Conservation (phyloP, 2,329 filamentous ascomycete species). For the Nothomitra cinnamomea region DNA sequence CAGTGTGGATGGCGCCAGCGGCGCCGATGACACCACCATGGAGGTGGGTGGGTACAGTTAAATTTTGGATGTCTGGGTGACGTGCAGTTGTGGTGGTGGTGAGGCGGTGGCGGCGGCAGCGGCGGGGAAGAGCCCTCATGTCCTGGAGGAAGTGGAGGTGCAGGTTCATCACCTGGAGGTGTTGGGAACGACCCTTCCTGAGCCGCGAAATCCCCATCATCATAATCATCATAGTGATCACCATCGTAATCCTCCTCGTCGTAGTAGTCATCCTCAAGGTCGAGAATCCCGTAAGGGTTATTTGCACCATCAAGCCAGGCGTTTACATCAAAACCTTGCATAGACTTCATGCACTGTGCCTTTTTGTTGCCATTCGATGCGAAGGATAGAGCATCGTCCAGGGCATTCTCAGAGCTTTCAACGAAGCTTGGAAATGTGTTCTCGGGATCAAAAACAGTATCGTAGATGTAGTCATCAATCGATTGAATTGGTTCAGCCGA, state of each 20-base stretch:
- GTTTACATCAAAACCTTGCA: constrained; percentile 22
- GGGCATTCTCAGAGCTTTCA: constrained; percentile 18
- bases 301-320: constrained; percentile 24
- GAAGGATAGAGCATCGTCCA: constrained; percentile 25
- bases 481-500: constrained; percentile 9
- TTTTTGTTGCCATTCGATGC: constrained; percentile 14
- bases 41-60: no score
- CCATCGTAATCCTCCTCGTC: background rate
- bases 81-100: background rate
- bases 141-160: no score
- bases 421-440: constrained; percentile 12
- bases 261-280: background rate
- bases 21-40: no score
- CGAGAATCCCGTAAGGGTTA: background rate
- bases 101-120: background rate
- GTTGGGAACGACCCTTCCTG: no score
- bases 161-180: no score
- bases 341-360: constrained; percentile 17
- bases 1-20: background rate
- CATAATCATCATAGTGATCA: no score
- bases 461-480: constrained; percentile 5
- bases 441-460: constrained; percentile 19
- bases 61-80: no score
- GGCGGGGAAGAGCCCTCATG: no score
- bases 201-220: no score